Base-by-base conservation (phyloP, 768 basidiomycete species). In the Pholiota molesta region DNA sequence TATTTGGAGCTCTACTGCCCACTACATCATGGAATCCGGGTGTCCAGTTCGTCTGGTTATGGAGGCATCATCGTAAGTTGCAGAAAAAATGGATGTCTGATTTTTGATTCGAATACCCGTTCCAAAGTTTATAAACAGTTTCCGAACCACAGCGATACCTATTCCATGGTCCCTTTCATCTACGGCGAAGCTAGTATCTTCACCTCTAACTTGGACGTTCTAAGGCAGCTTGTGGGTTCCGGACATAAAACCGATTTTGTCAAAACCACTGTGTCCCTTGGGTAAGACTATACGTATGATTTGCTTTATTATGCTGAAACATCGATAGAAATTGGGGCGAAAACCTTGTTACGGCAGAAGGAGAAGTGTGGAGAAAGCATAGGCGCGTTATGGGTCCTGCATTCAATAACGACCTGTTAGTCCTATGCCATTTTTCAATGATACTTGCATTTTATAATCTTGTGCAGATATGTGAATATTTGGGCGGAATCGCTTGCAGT, bases 261-360 rank as follows among this genome's bases (percentile, higher is more conserved):
- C 17, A 55, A 55, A 26, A 21, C 16, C 11, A 37, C 31, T 3
- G 31, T 37, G 10, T n/a, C 53, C n/a, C 16, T 26, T 10, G 42
- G 17, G 16, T 44, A 5, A 44, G 19, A n/a, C 14, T 29, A 8
- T 16, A 14, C 6, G 2, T n/a, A 42, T 45, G 16, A 9, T 37
- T 40, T 26, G n/a, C 26, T 10, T 37, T 9, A 26, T 57, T 1
- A 28, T n/a, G 40, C 21, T 35, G 14, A 37, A 1, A 21, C 3
- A 13, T 9, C n/a, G n/a, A n/a, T 73, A 79, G 78, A 1, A 61
- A 78, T 16, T 83, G 78, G 73, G 83, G 83, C 2, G 75, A 77
- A 72, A 84, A 83, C 60, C 70, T 84, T 8, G 66, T 80, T n/a
- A 75, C 80, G 8, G 73, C 78, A 1, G 79, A 81, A 55, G 78